Evolutionary conservation across 1,139 yeast genomes (phyloP), one percentile per base, ranked within the genome.

Genomic region (Tardiomyces blankii): DNA sequence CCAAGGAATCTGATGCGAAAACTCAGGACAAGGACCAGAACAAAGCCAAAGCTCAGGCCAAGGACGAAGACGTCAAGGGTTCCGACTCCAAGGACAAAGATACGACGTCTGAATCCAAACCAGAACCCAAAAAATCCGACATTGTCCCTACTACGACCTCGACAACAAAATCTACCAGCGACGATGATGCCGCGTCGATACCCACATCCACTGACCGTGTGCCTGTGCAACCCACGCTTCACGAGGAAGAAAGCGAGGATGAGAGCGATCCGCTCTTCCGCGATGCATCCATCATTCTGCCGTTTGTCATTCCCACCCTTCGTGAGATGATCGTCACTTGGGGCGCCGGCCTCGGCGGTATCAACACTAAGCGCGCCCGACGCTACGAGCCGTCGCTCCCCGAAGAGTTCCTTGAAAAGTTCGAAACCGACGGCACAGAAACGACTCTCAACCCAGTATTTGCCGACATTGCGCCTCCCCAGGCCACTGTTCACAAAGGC

Each of bases 281-380:
- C 25, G 68, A 67, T 42, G 64, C 64, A 4, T 52, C 64, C 1
- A 54, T 57, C 12, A 58, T 58, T 13, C 57, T 69, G 25, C 62
- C 66, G 3, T 64, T 68, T 48, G 54, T 55, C 28, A 52, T 65
- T n/a, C 74, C 74, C 0, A 58, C 64, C 1, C 49, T 62, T 19
- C 54, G 63, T 2, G 73, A 70, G 46, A 62, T 67, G 67, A 58
- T 66, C 40, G 54, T 61, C 21, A 60, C 64, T 21, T 70, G 73
- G 70, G 73, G 73, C 11, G 64, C 69, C 14, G 70, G 69, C 1
- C 53, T 65, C 9, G 68, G 69, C 4, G 70, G 70, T 11, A 59
- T 63, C 2, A 57, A 65, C 38, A 53, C 54, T 18, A 54, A 55
- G 25, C 54, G 63, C n/a, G 69, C 68, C 7, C 59, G 62, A 18